Base-by-base conservation (phyloP, 306 rosid species). In the Arachis hypogaea region DNA sequence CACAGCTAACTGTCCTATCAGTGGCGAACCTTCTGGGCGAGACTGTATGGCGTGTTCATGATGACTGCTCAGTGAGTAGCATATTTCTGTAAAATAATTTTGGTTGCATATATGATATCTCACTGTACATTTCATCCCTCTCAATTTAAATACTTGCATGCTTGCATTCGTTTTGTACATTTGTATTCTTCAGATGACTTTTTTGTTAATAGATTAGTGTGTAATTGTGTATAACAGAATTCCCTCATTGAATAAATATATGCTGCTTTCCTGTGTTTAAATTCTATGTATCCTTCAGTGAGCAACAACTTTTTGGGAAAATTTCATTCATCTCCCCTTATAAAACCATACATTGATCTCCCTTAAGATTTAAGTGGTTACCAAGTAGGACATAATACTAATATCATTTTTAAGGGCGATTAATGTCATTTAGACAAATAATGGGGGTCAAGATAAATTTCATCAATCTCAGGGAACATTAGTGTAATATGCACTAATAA, bases 1-100 rank as follows among this genome's bases (percentile, higher is more conserved):
- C 99, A 49, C 99, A 94, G 83, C 71, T 94, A 33, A 92, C 99
- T 0, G 84, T 94, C 83, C 75, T 94, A 59, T 94, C 99, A 36
- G 98, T 94, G 22, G 99, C 99, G 62, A 94, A 94, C 83, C 93
- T 94, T 67, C 88, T 94, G 16, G 99, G 99, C 28, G 99, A 94
- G 89, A 94, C 99, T 76, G 87, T 94, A 60, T 94, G 99, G 99
- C 99, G 98, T 66, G 98, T 94, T 67, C 98, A 94, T 62, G 99
- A 92, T 59, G 99, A 94, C 78, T 94, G 99, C 86, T 92, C 99
- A 71, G 99, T 94, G 86, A 94, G 98, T 86, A 85, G 88, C 78
- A 85, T 89, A 78, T 91, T 85, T 84, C 85, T 77, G 80, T 87
- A 83, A 85, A 66, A 76, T 44, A 60, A 68, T 41, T 63, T 43